Evolutionary conservation across 768 basidiomycete species (phyloP), one percentile per base, ranked within the genome.

Genomic region (Mycena vitilis): DNA sequence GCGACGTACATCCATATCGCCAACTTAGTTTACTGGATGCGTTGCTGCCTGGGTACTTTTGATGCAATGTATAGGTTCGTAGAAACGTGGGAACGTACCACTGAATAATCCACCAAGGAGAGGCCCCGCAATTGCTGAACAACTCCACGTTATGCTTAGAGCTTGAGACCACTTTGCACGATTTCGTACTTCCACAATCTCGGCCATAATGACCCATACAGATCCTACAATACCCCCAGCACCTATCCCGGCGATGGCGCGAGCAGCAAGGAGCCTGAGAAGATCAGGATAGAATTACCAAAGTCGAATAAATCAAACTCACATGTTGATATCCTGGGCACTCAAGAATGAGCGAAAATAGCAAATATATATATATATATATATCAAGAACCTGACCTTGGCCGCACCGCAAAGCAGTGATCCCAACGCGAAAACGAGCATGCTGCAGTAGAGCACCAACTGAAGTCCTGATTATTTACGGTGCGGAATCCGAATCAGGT

Each of bases 121-220:
- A 23, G 94, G 94, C 7, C 94, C 94, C 54, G 93, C 92, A 69
- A 95, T 78, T 40, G 94, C 94, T 49, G 94, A 95, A 76, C 91
- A 92, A 68, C 90, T 90, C 94, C 94, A 95, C 44, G 94, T 95
- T 61, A 94, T 77, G 71, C 93, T 94, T 38, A 95, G 84, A 22
- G 92, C 92, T 77, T 93, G 92, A 13, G 92, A 93, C 94, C 93
- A 95, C 76, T 89, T 93, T 56, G 93, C 90, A 65, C 92, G 88
- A 66, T 85, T 81, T 68, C 81, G 83, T 36, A 88, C 84, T 76
- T 90, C 88, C 48, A 95, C 94, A 66, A 95, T 89, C 77, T 95
- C 94, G 70, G 93, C 87, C 52, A 92, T 94, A 66, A 95, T 90
- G 25, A 93, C 88, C 94, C 94, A 95, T 42, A 95, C 93, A 49